These are phyloP conservation scores for Auriculariales sp. DNA, from an alignment of 768 basidiomycete species.

Conservation along the genomic window DNA sequence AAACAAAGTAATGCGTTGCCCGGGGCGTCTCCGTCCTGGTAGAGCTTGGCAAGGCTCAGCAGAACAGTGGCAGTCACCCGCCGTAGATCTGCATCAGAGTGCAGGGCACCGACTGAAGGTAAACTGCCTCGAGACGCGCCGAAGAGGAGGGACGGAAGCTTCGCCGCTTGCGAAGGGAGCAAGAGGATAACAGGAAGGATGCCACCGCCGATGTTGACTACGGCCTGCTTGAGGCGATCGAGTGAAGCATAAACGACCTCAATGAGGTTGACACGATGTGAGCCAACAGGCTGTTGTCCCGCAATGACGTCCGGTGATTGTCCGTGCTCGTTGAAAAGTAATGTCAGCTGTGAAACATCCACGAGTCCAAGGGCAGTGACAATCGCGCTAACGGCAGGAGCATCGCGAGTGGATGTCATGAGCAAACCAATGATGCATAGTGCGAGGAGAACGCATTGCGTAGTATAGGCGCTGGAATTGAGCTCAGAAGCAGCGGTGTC, in stretches of 20 bases:
- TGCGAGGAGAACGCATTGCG: slow-evolving; percentile 25
- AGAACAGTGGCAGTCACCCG: slow-evolving; percentile 25
- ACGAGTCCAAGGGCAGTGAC: slow-evolving; percentile 10
- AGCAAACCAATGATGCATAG: slow-evolving; percentile 21
- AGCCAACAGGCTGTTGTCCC: background rate
- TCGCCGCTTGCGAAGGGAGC: slow-evolving; percentile 24
- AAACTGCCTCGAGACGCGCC: slow-evolving; percentile 18
- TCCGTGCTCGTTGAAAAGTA: slow-evolving; percentile 17
- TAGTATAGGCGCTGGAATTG: too few species aligned
- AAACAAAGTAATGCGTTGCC: slow-evolving; percentile 27
- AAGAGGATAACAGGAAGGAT: slow-evolving; percentile 27
- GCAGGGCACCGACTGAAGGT: slow-evolving; percentile 17
- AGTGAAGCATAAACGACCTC: slow-evolving; percentile 20
- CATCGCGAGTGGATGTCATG: slow-evolving; percentile 13
- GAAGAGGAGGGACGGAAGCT: slow-evolving; percentile 23
- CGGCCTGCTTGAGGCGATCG: slow-evolving; percentile 17
- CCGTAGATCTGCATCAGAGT: slow-evolving; percentile 15
- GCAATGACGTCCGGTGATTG: too few species aligned
- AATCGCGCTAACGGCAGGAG: slow-evolving; percentile 12
- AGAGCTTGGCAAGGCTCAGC: slow-evolving; percentile 30
- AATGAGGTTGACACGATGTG: slow-evolving; percentile 17
- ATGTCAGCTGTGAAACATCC: slow-evolving; percentile 13
- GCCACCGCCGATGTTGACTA: slow-evolving; percentile 22
- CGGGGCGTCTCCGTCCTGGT: slow-evolving; percentile 21
- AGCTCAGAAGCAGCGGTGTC: too few species aligned